phyloP scores from a whole-genome alignment of 1,139 yeast species.

The Geotrichum citri-aurantii region DNA sequence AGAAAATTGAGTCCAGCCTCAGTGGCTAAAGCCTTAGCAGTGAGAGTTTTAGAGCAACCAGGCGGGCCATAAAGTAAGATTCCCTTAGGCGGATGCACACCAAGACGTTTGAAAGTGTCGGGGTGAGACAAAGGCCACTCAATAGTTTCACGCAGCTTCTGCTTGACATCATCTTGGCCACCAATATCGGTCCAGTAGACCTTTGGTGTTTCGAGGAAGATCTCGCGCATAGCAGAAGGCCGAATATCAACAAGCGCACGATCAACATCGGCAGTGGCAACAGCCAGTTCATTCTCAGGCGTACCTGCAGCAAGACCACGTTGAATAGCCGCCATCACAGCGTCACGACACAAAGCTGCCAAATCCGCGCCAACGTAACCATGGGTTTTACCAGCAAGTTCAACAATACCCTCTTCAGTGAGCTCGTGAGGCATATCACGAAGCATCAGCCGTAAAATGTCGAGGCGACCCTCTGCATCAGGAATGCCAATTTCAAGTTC shows the following conservation, averaged over 20 bases:
- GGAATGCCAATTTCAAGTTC: slow-evolving; percentile 98
- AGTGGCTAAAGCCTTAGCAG: slow-evolving; percentile 92
- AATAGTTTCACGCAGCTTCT: slow-evolving; percentile 78
- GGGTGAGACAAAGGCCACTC: slow-evolving; percentile 86
- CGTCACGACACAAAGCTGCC: slow-evolving; percentile 79
- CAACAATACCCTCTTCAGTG: slow-evolving; percentile 46
- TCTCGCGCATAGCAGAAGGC: slow-evolving; percentile 97
- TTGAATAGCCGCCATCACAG: slow-evolving; percentile 77
- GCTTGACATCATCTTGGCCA: slow-evolving; percentile 80
- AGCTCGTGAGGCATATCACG: slow-evolving; percentile 60
- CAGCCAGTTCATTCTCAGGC: slow-evolving; percentile 38
- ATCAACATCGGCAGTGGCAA: slow-evolving; percentile 51
- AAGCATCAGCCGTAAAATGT: slow-evolving; percentile 64
- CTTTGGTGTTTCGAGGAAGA: slow-evolving; percentile 87
- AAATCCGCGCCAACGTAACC: slow-evolving; percentile 98
- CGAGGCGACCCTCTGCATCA: slow-evolving; percentile 90
- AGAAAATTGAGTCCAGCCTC: slow-evolving; percentile 89
- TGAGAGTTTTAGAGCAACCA: slow-evolving; percentile 89
- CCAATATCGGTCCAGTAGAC: slow-evolving; percentile 94
- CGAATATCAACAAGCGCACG: slow-evolving; percentile 69
- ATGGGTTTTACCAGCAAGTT: slow-evolving; percentile 73
- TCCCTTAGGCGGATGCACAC: slow-evolving; percentile 88
- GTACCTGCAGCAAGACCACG: slow-evolving; percentile 44
- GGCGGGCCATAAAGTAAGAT: slow-evolving; percentile 91
- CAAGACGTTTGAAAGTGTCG: slow-evolving; percentile 66